Evolutionary conservation across 2,329 filamentous ascomycete species (phyloP), one percentile per base, ranked within the genome.

Genomic region (Septoria linicola): DNA sequence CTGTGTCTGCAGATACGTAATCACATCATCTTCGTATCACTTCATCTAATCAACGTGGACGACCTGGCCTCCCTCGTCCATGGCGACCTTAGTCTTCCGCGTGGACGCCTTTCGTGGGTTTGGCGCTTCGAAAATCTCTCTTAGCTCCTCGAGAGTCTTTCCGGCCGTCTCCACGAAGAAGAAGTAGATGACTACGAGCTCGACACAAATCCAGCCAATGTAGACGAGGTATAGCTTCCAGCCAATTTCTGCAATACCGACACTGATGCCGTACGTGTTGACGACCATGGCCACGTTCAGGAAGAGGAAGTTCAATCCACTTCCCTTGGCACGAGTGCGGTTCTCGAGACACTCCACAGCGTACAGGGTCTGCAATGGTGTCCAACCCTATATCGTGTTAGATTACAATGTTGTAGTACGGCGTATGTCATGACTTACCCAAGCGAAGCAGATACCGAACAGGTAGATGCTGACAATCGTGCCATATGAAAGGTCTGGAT

Each of bases 211-310:
- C 66, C 67, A 69, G 17, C 59, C 61, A 41, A 61, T 60, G 32
- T 58, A 63, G 14, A 64, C 59, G 8, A 64, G 44, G 46, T 64
- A 63, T 16, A 61, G 34, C 41, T 61, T 59, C 59, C 58, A 64
- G 8, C 60, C 62, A 21, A 63, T 63, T 44, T 59, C 55, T 6
- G 44, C 55, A 11, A 64, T 61, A 1, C 58, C 59, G 3, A 63
- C 58, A 21, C 51, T 54, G 52, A 62, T 62, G 13, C 60, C 63
- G 49, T 63, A 69, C 3, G 62, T 63, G 59, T 69, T 69, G 49
- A 70, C 67, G 55, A 76, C 72, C 41, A 77, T 71, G 25, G 73
- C 72, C 19, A 72, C 59, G 58, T 74, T 71, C 48, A 74, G 67
- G 47, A 71, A 69, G 32, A 74, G 63, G 60, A 73, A 74, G 39